phyloP scores from a whole-genome alignment of 2,329 filamentous ascomycete species.

The Aschersonia sp. region DNA sequence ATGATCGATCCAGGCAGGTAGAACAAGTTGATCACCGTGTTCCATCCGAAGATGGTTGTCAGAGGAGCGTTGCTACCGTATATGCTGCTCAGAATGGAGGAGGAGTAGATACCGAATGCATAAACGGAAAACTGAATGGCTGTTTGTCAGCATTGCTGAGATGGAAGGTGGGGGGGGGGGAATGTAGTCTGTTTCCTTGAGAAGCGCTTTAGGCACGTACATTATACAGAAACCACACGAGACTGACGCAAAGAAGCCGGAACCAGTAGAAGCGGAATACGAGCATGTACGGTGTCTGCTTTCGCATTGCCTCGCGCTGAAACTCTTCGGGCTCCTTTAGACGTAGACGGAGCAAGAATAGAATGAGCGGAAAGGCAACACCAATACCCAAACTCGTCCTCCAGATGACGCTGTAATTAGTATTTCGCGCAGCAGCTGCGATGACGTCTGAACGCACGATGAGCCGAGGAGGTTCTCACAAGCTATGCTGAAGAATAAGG shows the following conservation, averaged over 20 bases:
- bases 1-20: conserved; percentile 71
- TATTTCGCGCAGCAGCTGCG: conserved; percentile 39
- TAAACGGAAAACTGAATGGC: conserved; percentile 55
- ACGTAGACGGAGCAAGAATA: conserved; percentile 58
- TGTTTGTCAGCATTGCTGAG: not conserved
- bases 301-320: conserved; percentile 53
- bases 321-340: conserved; percentile 71
- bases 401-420: conserved; percentile 65
- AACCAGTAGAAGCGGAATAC: conserved; percentile 57
- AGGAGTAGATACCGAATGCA: conserved; percentile 74
- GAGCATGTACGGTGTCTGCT: conserved; percentile 39
- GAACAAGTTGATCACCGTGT: conserved; percentile 75
- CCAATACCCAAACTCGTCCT: conserved; percentile 67
- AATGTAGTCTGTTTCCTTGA: not conserved
- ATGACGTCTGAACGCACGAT: conserved; percentile 34
- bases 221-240: conserved; percentile 86
- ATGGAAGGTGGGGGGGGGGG: no score
- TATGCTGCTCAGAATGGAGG: conserved; percentile 54
- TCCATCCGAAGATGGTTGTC: conserved; percentile 76
- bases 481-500: conserved; percentile 26
- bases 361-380: conserved; percentile 58
- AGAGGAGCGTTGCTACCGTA: conserved; percentile 45
- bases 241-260: conserved; percentile 52
- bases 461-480: no score
- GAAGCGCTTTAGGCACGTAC: conserved; percentile 20